Conservation (phyloP, 805 yeast species). For the Sugiyamaella smithiae region DNA sequence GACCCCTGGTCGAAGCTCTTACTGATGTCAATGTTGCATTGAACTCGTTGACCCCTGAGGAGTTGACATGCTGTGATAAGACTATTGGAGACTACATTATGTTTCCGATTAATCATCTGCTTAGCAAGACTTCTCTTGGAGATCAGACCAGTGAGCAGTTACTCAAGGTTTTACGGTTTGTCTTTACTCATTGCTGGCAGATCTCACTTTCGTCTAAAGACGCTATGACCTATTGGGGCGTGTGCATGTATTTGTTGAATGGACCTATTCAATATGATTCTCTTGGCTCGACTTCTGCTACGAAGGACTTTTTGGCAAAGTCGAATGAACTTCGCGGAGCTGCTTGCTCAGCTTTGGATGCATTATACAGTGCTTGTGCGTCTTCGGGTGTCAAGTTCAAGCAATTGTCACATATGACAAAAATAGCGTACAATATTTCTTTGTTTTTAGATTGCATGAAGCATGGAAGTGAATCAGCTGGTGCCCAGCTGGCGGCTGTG, state of each 20-base stretch:
- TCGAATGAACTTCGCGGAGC: conserved; percentile 26
- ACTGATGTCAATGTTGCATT: conserved; percentile 16
- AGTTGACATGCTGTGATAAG: conserved; percentile 15
- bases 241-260: conserved; percentile 25
- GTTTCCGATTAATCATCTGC: conserved; percentile 54
- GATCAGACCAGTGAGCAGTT: conserved; percentile 47
- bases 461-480: conserved; percentile 17
- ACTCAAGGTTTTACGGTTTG: conserved; percentile 42
- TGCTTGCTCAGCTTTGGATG: conserved; percentile 27
- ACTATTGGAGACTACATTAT: conserved; percentile 58
- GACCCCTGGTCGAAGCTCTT: conserved; percentile 20
- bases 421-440: conserved; percentile 26
- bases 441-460: conserved; percentile 25
- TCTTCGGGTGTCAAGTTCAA: conserved; percentile 10
- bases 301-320: conserved; percentile 17
- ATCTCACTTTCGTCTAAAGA: conserved; percentile 18
- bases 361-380: conserved; percentile 23
- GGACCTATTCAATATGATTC: conserved; percentile 11
- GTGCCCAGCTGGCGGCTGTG: conserved; percentile 24
- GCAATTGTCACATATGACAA: conserved; percentile 16
- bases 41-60: background rate
- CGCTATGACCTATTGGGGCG: conserved; percentile 28
- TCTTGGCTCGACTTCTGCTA: conserved; percentile 19
- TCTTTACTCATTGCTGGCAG: conserved; percentile 50
- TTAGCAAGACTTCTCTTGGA: conserved; percentile 46